A percentile compares a stretch with the other conserved stretches of the same genome.
phyloP scores from a whole-genome alignment of 2,329 filamentous ascomycete genomes.

The Juglanconis oblonga region DNA sequence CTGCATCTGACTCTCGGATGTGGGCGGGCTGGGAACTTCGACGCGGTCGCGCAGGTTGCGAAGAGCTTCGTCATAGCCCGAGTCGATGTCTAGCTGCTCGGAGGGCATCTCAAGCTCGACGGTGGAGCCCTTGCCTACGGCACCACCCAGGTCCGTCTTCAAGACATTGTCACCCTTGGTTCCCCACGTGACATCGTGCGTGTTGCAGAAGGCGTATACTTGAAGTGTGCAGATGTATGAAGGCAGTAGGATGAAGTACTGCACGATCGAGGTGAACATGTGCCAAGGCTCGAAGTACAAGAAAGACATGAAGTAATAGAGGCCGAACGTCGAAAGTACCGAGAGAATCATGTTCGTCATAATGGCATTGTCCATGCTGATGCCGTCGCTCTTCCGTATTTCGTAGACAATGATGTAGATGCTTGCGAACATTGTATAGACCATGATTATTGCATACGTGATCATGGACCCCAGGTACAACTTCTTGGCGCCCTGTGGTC shows the following conservation, averaged over 20 bases:
- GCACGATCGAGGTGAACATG: conserved; percentile 87
- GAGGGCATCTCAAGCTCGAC: conserved; percentile 97
- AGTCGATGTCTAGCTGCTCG: conserved; percentile 97
- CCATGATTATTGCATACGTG: conserved; percentile 91
- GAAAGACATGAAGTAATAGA: conserved; percentile 96
- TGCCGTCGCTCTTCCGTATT: conserved; percentile 52
- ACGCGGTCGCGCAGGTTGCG: conserved; percentile 92
- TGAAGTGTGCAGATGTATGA: conserved; percentile 96
- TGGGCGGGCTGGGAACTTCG: conserved; percentile 63
- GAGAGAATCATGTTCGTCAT: conserved; percentile 95
- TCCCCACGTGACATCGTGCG: conserved; percentile 97
- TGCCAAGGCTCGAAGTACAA: conserved; percentile 98
- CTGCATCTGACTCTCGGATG: conserved; percentile 79
- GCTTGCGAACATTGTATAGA: conserved; percentile 86
- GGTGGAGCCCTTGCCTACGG: conserved; percentile 70
- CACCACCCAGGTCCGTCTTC: conserved; percentile 86
- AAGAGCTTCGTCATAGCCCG: conserved; percentile 92
- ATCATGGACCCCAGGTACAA: conserved; percentile 87
- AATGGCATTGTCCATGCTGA: conserved; percentile 75
- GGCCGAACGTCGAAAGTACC: conserved; percentile 80
- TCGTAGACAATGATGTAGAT: conserved; percentile 89
- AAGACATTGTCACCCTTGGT: conserved; percentile 98
- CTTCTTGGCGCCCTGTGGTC: conserved; percentile 89
- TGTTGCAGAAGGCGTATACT: conserved; percentile 98
- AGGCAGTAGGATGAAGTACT: conserved; percentile 91